phyloP scores from a whole-genome alignment of 129 eudicot species.

The Smallanthus sonchifolius region DNA sequence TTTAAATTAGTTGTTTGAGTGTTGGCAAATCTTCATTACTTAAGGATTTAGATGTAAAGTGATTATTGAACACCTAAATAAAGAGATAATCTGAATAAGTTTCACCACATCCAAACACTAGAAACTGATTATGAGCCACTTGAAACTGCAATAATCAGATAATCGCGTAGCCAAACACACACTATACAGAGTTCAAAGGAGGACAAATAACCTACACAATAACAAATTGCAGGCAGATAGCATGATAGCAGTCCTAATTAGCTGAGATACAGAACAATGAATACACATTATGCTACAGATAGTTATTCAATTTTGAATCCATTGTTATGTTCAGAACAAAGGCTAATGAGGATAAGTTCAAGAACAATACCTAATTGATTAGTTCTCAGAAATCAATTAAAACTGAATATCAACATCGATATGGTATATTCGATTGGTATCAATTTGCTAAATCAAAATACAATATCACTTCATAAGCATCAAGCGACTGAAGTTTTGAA shows the following conservation, averaged over 20 bases:
- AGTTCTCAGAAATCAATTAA: constrained; percentile 1
- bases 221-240: background rate
- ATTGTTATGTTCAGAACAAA: background rate
- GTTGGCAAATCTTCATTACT: background rate
- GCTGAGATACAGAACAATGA: background rate
- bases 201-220: background rate
- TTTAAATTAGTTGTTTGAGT: background rate
- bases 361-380: background rate
- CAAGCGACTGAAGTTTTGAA: background rate
- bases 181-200: background rate
- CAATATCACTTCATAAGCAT: background rate
- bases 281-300: background rate
- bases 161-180: background rate
- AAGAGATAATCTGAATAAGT: background rate
- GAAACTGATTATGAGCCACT: background rate
- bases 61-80: background rate
- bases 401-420: background rate
- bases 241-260: constrained; percentile 2
- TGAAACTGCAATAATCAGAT: background rate
- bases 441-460: background rate
- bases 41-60: background rate
- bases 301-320: background rate
- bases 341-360: background rate
- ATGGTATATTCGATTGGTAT: background rate
- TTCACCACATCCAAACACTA: background rate